phyloP scores from a whole-genome alignment of 306 rosid genomes.

The Cicer cuneatum region DNA sequence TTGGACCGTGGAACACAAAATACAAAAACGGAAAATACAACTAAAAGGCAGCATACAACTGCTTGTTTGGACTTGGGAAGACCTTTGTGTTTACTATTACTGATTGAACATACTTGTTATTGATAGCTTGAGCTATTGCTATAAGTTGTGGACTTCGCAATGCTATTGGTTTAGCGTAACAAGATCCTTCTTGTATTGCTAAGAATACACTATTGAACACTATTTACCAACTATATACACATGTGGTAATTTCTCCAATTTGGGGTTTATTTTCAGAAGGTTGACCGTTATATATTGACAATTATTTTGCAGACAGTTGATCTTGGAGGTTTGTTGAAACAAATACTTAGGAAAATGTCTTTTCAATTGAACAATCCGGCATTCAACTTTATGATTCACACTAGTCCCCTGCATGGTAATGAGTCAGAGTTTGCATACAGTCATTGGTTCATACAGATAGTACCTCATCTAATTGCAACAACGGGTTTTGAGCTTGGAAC shows the following conservation, averaged over 20 bases:
- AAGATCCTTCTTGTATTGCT: constrained; percentile 12
- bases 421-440: constrained; percentile 57
- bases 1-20: not conserved
- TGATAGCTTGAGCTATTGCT: constrained; percentile 16
- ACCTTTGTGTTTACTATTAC: not conserved
- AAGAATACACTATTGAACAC: not conserved
- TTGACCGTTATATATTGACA: constrained; percentile 31
- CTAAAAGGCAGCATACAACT: not conserved
- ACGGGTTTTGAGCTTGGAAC: constrained; percentile 85
- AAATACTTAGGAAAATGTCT: constrained; percentile 69
- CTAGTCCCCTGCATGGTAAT: constrained; percentile 54
- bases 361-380: constrained; percentile 85
- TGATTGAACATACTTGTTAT: constrained; percentile 14
- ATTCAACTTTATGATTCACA: constrained; percentile 78
- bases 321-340: constrained; percentile 77
- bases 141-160: constrained; percentile 13
- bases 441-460: constrained; percentile 87
- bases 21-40: not conserved
- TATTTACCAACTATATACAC: constrained; percentile 25
- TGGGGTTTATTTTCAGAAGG: not conserved
- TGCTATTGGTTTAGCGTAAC: not conserved
- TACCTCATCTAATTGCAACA: constrained; percentile 68
- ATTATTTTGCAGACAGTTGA: constrained; percentile 69
- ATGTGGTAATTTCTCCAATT: constrained; percentile 4
- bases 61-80: not conserved